Percentiles rank a stretch among this genome's conserved stretches.
These are phyloP conservation scores for Penstemon newberryi DNA, from an alignment of 257 asterid species.

Conservation along the genomic window DNA sequence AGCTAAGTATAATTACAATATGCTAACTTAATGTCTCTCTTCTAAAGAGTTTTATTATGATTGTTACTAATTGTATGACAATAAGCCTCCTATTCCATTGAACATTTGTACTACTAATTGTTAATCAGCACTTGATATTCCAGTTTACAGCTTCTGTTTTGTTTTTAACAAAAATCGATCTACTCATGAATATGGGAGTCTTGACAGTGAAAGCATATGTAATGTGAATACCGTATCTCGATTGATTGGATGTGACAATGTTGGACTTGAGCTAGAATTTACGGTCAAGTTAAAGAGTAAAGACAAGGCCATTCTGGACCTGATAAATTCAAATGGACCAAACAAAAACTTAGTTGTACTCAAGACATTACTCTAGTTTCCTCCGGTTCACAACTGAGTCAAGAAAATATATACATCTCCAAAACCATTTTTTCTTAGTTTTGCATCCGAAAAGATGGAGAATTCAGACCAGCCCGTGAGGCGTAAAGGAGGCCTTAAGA, in stretches of 20 bases:
- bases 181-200: background rate
- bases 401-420: too few relatives aligned
- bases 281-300: background rate
- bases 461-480: conserved; percentile 18
- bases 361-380: conserved; percentile 11
- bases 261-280: background rate
- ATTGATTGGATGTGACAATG: too few relatives aligned
- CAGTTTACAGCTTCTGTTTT: background rate
- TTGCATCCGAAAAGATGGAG: conserved; percentile 35
- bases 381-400: conserved; percentile 7
- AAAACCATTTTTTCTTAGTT: background rate
- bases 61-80: background rate
- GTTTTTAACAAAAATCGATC: background rate
- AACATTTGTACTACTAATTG: background rate
- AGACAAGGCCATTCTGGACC: conserved; percentile 18
- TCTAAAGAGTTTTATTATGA: too few relatives aligned
- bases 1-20: too few relatives aligned
- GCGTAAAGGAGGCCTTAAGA: conserved; percentile 56
- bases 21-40: too few relatives aligned
- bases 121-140: background rate
- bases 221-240: background rate
- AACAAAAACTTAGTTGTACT: background rate
- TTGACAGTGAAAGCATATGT: too few relatives aligned
- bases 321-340: conserved; percentile 3
- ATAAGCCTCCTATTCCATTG: background rate